These are phyloP conservation scores for Pulicaria dysenterica DNA, from an alignment of 129 eudicot genomes.

Conservation along the genomic window DNA sequence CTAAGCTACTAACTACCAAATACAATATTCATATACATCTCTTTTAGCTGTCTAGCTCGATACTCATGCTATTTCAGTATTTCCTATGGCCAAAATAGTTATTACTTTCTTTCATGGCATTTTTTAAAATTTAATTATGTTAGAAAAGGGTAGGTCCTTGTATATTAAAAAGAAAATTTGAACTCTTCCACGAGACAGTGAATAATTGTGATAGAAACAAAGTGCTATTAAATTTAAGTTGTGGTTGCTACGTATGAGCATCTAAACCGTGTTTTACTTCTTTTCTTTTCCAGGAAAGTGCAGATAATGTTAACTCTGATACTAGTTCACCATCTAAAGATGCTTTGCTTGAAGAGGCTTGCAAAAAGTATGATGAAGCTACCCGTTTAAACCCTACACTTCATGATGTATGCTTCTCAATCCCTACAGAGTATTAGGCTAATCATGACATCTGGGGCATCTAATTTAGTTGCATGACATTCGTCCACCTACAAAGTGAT, in stretches of 20 bases:
- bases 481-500: neutral
- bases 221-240: neutral
- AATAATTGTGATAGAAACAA: constrained; percentile 2
- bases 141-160: neutral
- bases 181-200: neutral
- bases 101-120: neutral
- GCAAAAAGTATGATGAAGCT: constrained; percentile 90
- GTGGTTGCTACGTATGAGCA: neutral
- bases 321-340: constrained; percentile 90
- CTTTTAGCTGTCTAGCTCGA: constrained; percentile 1
- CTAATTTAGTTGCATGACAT: constrained; percentile 12
- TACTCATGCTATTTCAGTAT: neutral
- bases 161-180: neutral
- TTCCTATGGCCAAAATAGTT: neutral
- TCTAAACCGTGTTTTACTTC: neutral
- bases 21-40: neutral
- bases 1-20: neutral
- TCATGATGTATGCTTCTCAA: constrained; percentile 56
- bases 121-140: neutral
- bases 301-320: constrained; percentile 88
- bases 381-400: constrained; percentile 92
- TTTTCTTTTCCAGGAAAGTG: constrained; percentile 75
- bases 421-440: neutral
- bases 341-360: constrained; percentile 96
- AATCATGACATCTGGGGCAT: constrained; percentile 1